phyloP scores from a whole-genome alignment of 208 protist genomes.

The Trypanosomatidae sp. region DNA sequence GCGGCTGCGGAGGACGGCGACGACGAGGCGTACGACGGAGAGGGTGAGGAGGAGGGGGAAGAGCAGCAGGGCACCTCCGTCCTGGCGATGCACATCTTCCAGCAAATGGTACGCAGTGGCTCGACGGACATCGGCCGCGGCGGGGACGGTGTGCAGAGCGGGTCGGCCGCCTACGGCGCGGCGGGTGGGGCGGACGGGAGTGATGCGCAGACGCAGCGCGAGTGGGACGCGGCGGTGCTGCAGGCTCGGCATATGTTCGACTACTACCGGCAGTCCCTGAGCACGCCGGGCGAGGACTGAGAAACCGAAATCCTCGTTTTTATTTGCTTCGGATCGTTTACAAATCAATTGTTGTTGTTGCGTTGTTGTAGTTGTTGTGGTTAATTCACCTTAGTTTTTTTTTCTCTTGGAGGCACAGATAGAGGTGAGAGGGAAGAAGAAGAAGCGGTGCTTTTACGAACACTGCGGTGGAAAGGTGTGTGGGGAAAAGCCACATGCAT shows the following conservation, averaged over 20 bases:
- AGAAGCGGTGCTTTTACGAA: too few species aligned
- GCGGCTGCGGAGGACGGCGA: neutral
- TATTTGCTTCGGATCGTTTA: too few species aligned
- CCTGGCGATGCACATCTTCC: constrained; percentile 29
- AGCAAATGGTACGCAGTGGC: constrained; percentile 43
- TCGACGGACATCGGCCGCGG: constrained; percentile 9
- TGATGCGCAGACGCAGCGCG: constrained; percentile 23
- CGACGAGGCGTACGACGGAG: neutral
- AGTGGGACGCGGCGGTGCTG: constrained; percentile 48
- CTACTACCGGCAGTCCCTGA: constrained; percentile 38
- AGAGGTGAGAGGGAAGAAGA: neutral
- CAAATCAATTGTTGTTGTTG: too few species aligned
- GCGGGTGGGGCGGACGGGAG: constrained; percentile 1
- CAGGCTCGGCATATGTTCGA: constrained; percentile 56
- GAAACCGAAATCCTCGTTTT: too few species aligned
- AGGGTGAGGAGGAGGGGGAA: neutral
- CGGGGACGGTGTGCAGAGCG: neutral
- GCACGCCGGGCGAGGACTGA: neutral
- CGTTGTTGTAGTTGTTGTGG: too few species aligned
- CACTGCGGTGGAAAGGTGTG: too few species aligned
- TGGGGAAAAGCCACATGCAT: too few species aligned
- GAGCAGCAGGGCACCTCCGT: too few species aligned
- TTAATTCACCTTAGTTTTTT: too few species aligned
- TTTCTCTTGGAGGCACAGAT: fast-evolving
- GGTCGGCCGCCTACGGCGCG: neutral